phyloP scores from a whole-genome alignment of 2,329 filamentous ascomycete species.

The Curvularia lunata region DNA sequence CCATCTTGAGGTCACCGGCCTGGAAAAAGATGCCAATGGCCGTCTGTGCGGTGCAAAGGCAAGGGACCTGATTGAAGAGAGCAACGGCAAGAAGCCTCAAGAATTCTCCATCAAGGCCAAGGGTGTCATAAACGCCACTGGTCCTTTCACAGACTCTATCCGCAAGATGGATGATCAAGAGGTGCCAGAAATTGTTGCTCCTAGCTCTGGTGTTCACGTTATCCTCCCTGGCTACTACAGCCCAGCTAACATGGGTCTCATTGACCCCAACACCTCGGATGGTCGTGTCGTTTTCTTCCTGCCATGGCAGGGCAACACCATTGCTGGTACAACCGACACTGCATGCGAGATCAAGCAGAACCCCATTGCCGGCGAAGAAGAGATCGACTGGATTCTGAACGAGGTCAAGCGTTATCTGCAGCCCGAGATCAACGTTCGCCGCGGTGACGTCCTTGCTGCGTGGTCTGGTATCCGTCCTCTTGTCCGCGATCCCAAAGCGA shows the following conservation, averaged over 20 bases:
- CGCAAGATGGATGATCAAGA: constrained; percentile 80
- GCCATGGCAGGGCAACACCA: constrained; percentile 91
- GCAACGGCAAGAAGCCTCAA: constrained; percentile 65
- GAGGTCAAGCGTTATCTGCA: constrained; percentile 83
- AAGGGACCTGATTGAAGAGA: constrained; percentile 71
- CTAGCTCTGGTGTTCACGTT: constrained; percentile 84
- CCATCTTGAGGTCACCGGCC: constrained; percentile 78
- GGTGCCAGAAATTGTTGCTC: constrained; percentile 79
- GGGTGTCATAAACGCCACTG: constrained; percentile 87
- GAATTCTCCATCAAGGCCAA: constrained; percentile 77
- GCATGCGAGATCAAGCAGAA: constrained; percentile 74
- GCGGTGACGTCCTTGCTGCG: constrained; percentile 85
- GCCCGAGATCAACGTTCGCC: constrained; percentile 82
- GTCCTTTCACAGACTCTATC: constrained; percentile 85
- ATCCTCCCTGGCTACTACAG: constrained; percentile 88
- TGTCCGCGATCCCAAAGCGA: constrained; percentile 83
- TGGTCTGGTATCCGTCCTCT: constrained; percentile 89
- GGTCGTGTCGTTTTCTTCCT: constrained; percentile 92
- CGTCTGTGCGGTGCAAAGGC: constrained; percentile 75
- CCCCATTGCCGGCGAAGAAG: constrained; percentile 78
- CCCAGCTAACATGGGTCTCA: constrained; percentile 83
- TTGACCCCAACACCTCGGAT: constrained; percentile 85
- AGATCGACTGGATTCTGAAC: constrained; percentile 85
- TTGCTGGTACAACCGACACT: constrained; percentile 85
- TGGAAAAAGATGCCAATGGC: constrained; percentile 76